Base-by-base conservation (phyloP, 345 rosid species). In the Salix udensis region DNA sequence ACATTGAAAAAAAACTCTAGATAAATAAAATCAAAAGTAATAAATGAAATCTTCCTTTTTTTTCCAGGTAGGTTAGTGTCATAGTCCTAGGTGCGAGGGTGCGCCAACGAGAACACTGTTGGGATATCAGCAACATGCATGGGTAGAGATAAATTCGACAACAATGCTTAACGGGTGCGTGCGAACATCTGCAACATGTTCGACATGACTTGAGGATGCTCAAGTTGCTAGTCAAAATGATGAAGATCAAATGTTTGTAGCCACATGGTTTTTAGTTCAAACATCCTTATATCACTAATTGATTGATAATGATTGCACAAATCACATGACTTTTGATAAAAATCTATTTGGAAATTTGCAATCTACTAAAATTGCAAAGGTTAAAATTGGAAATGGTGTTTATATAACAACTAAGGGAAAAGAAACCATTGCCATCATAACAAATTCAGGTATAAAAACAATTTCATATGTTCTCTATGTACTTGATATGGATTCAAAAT, bases 391-490 rank as follows among this genome's bases (percentile, higher is more conserved):
- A 14, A 67, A 67, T 7, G 46, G 46, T 36, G 23, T 18, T 8
- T 37, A 28, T 40, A 67, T 67, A 13, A n/a, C 2, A 67, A 0
- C 2, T 5, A 36, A 67, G 1, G 70, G 46, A 36, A 16, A 36
- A 37, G 15, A 46, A 9, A 67, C 44, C 3, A 0, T 67, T 5
- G 24, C 44, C 13, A 30, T 15, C 23, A 12, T 5, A 30, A 67
- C 24, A 8, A 9, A 19, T 2, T 61, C 65, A 23, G 5, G 30
- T 61, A 73, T 37, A 16, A 81, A 69, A n/a, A 11, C 60, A 0
- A 74, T 74, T 66, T 2, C 0, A 2, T 40, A 80, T 68, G 81
- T 73, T 4, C 24, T 76, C 0, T 83, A 36, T 76, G 71, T 83
- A 4, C 75, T 39, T 1, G 9, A 67, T 0, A 24, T 82, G 0